Percentiles rank a stretch among this genome's conserved stretches.
These are phyloP conservation scores for Mortierella antarctica DNA, from an alignment of 192 early-diverging fungal species.

Conservation along the genomic window DNA sequence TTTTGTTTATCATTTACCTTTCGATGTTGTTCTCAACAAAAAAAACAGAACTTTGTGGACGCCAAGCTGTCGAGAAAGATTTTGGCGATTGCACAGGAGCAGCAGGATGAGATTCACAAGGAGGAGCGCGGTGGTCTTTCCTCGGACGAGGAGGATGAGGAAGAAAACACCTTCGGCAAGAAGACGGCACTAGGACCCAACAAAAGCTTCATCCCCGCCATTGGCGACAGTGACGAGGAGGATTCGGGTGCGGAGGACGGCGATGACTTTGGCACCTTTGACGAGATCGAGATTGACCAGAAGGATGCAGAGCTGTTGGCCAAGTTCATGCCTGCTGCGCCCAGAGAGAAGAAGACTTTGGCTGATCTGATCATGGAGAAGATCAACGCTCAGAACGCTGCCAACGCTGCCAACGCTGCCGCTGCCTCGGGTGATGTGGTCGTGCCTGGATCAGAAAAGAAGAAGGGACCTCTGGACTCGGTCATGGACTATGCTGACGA, in stretches of 20 bases:
- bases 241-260: conserved; percentile 73
- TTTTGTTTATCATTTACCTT: not conserved
- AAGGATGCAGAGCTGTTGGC: conserved; percentile 84
- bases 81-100: conserved; percentile 86
- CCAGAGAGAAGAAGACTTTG: conserved; percentile 86
- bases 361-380: conserved; percentile 98
- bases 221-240: conserved; percentile 73
- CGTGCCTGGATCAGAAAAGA: conserved; percentile 44
- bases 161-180: conserved; percentile 53
- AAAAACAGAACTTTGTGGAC: conserved; percentile 79
- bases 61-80: conserved; percentile 91
- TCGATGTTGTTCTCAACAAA: not conserved
- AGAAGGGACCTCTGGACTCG: conserved; percentile 51
- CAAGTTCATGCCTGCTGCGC: conserved; percentile 91
- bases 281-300: conserved; percentile 77
- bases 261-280: conserved; percentile 59
- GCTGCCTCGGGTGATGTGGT: conserved; percentile 24
- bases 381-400: conserved; percentile 81
- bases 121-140: conserved; percentile 53
- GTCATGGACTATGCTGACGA: conserved; percentile 49
- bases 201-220: conserved; percentile 52
- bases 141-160: conserved; percentile 56
- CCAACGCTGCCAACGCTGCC: conserved; percentile 47
- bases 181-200: conserved; percentile 28
- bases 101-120: conserved; percentile 88